Evolutionary conservation across 1,284 basidiomycete genomes (phyloP).

Genomic region (Melampsora abietis-canadensis): DNA sequence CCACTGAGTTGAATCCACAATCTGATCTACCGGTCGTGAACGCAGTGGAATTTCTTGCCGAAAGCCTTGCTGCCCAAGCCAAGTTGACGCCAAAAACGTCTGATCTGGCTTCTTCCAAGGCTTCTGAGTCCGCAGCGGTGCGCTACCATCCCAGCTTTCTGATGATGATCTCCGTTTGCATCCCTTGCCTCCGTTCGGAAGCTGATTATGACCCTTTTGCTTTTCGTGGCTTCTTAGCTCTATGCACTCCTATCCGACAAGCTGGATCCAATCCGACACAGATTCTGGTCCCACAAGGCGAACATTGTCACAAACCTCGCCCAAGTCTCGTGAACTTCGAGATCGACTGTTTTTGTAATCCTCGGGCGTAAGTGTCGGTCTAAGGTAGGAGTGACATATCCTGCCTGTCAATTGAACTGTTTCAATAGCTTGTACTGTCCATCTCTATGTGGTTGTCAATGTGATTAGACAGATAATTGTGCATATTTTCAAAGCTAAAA

Average conservation of each 20-base stretch:
- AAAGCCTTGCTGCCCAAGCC: conserved; percentile 65
- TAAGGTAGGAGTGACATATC: too few species aligned
- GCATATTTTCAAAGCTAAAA: too few species aligned
- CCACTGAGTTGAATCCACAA: conserved; percentile 61
- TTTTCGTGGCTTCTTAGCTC: conserved; percentile 56
- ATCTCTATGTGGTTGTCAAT: too few species aligned
- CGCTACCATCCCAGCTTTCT: conserved; percentile 1
- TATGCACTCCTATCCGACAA: conserved; percentile 69
- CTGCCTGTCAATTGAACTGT: too few species aligned
- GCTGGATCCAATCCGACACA: conserved; percentile 73
- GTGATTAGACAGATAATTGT: too few species aligned
- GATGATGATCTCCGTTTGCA: not conserved
- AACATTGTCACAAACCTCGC: not conserved
- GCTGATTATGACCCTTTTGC: conserved; percentile 38
- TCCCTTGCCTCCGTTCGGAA: not conserved
- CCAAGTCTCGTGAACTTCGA: not conserved
- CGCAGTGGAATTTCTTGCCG: conserved; percentile 82
- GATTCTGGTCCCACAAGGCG: conserved; percentile 55
- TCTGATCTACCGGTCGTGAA: conserved; percentile 70
- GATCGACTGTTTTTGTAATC: too few species aligned
- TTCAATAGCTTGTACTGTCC: too few species aligned
- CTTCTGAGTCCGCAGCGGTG: conserved; percentile 48
- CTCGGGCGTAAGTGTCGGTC: too few species aligned
- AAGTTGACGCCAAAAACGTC: conserved; percentile 48
- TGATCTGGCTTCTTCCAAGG: conserved; percentile 58